Conservation (phyloP, 768 basidiomycete species). For the Pleurotus platypus region DNA sequence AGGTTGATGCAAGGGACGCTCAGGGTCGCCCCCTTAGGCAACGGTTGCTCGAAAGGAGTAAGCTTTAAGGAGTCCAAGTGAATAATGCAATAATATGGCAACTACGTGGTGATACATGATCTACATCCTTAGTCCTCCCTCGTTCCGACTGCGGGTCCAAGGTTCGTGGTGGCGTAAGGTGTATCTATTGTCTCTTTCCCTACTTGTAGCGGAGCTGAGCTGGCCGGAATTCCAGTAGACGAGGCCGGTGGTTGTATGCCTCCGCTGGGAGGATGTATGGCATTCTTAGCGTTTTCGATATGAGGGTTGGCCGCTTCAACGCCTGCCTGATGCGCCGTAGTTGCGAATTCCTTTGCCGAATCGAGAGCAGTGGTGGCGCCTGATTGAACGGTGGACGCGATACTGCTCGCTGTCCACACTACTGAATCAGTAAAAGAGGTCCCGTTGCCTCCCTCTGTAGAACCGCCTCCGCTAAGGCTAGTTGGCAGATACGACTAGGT, state of each 20-base stretch:
- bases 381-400: constrained; percentile 28
- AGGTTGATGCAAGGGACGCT: too few relatives aligned
- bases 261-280: constrained; percentile 13
- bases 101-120: too few relatives aligned
- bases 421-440: background rate
- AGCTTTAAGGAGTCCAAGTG: background rate
- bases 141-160: background rate
- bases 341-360: constrained; percentile 26
- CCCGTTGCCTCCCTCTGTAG: background rate
- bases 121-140: too few relatives aligned
- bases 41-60: background rate
- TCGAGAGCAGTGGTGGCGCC: constrained; percentile 24
- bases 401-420: constrained; percentile 11
- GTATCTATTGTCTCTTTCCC: constrained; percentile 28
- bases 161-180: constrained; percentile 17
- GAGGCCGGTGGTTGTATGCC: constrained; percentile 12
- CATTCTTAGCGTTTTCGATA: constrained; percentile 33
- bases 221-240: constrained; percentile 27
- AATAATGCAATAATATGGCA: background rate
- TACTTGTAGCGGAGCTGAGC: constrained; percentile 37
- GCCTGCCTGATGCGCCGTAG: constrained; percentile 26
- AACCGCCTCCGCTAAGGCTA: constrained; percentile 1
- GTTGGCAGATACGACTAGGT: constrained; percentile 17
- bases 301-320: constrained; percentile 33
- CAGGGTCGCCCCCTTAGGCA: too few relatives aligned